Evolutionary conservation across 495 filamentous ascomycete genomes (phyloP).

Genomic region (Cudoniella acicularis): DNA sequence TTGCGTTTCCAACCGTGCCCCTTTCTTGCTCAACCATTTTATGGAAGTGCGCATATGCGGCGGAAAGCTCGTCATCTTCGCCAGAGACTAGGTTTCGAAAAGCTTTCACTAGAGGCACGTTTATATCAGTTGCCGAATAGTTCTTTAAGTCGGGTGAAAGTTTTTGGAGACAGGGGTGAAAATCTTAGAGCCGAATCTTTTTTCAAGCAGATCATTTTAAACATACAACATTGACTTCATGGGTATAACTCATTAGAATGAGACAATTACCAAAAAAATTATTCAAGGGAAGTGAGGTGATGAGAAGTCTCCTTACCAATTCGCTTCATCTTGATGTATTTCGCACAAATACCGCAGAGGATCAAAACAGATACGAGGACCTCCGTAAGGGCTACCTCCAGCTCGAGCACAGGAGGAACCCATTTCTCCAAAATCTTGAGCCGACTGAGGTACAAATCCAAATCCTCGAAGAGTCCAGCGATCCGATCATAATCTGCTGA

Average conservation of each 20-base stretch:
- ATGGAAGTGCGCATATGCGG: background rate
- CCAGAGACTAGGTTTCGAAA: background rate
- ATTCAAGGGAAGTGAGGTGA: too few relatives aligned
- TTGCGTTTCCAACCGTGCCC: background rate
- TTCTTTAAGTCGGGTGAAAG: background rate
- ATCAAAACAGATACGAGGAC: constrained; percentile 1
- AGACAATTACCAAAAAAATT: too few relatives aligned
- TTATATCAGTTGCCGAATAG: background rate
- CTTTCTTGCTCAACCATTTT: background rate
- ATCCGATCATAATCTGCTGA: background rate
- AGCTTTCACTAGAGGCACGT: background rate
- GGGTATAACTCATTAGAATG: too few relatives aligned
- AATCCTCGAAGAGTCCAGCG: background rate
- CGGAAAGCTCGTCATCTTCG: background rate
- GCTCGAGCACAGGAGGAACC: background rate
- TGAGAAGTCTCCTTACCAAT: background rate
- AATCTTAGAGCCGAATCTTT: too few relatives aligned
- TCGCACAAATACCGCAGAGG: background rate
- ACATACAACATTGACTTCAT: too few relatives aligned
- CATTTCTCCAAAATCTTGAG: background rate
- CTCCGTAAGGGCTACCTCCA: background rate
- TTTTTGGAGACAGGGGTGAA: too few relatives aligned
- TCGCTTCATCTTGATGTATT: background rate
- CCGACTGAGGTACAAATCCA: background rate
- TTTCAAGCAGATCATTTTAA: too few relatives aligned